Conservation (phyloP, 768 basidiomycete species). For the Mycena vulgaris region DNA sequence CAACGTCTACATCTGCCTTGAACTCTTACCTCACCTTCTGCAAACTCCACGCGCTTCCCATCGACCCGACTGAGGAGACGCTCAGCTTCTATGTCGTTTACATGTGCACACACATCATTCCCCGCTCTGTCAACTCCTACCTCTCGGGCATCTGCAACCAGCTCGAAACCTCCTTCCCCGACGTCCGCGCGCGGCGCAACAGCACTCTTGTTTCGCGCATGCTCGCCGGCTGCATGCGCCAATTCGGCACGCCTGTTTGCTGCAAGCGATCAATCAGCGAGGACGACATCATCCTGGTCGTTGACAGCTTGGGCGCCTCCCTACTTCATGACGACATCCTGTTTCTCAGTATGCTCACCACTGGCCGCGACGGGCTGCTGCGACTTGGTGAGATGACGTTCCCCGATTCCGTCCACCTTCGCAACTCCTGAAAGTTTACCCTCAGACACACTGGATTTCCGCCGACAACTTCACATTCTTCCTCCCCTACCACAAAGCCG, state of each 20-base stretch:
- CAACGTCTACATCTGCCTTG: constrained; percentile 50
- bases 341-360: constrained; percentile 46
- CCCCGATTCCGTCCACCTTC: constrained; percentile 39
- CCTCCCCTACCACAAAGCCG: neutral
- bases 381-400: constrained; percentile 50
- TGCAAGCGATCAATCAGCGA: constrained; percentile 44
- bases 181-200: constrained; percentile 38
- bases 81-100: constrained; percentile 53
- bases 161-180: constrained; percentile 50
- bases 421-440: constrained; percentile 40
- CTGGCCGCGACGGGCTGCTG: constrained; percentile 49
- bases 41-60: constrained; percentile 46
- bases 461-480: neutral
- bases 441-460: neutral
- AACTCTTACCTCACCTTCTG: constrained; percentile 57
- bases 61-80: constrained; percentile 55
- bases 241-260: constrained; percentile 10
- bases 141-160: constrained; percentile 55
- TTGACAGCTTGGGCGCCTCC: constrained; percentile 11
- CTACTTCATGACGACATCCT: constrained; percentile 42
- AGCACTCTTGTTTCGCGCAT: constrained; percentile 44
- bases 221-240: constrained; percentile 15
- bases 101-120: constrained; percentile 55
- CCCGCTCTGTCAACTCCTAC: constrained; percentile 52
- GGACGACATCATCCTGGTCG: constrained; percentile 35